Evolutionary conservation across 768 basidiomycete species (phyloP).

Genomic region (Serendipita indica): DNA sequence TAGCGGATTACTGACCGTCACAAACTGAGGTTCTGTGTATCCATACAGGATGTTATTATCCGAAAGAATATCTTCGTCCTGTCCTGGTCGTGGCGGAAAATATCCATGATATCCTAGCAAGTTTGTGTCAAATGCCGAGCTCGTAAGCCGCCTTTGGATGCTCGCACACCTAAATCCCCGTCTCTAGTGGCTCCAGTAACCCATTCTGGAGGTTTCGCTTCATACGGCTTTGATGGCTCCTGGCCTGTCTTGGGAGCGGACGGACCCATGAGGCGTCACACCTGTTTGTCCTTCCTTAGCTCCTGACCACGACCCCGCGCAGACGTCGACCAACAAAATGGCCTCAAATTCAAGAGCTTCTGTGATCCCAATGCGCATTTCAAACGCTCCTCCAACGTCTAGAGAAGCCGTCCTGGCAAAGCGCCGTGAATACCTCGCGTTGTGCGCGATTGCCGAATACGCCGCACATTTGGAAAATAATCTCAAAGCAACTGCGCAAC

Average conservation of each 20-base stretch:
- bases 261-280: background rate
- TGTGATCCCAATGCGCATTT: background rate
- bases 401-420: background rate
- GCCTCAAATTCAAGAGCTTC: background rate
- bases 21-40: slow-evolving; percentile 36
- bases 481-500: background rate
- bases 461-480: background rate
- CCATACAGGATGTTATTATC: slow-evolving; percentile 52
- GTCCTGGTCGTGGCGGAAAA: slow-evolving; percentile 55
- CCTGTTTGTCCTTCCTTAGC: background rate
- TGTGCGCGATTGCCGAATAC: background rate
- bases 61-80: slow-evolving; percentile 61
- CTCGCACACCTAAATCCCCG: background rate
- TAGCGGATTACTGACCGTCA: slow-evolving; percentile 34
- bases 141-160: background rate
- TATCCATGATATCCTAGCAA: slow-evolving; percentile 60
- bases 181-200: background rate
- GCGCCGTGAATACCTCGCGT: background rate
- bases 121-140: no score
- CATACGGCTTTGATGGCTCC: background rate
- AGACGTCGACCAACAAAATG: background rate
- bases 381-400: background rate
- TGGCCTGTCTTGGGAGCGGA: background rate
- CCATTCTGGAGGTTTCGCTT: background rate
- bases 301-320: background rate